Evolutionary conservation across 257 asterid species (phyloP), one percentile per base, ranked within the genome.

Genomic region (Nicotiana otophora): DNA sequence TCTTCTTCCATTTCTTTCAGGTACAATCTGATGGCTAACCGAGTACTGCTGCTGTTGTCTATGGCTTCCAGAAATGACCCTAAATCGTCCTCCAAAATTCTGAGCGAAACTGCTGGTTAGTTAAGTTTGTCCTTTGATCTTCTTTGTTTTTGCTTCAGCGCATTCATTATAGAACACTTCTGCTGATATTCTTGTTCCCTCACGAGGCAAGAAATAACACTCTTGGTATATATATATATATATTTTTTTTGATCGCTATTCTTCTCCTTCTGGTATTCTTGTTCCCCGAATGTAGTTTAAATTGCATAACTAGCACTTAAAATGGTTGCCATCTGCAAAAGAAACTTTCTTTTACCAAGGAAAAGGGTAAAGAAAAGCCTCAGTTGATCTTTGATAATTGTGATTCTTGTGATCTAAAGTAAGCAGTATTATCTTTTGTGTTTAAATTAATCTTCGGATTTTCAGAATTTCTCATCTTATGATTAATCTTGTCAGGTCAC

Each of bases 21-120:
- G 98, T 96, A 96, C 83, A 94, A 96, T 88, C 87, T 96, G 87
- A 96, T 96, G 99, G 97, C 99, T 88, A 96, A 96, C 74, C 92
- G 99, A 85, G 95, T 95, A 86, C 92, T 96, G 80, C 92, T 96
- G 74, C 89, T 96, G 90, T 90, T 96, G 91, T 97, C 99, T 80
- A 91, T 92, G 96, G 90, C 98, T 78, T 93, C 98, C 78, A 89
- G 93, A 86, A 90, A 86, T 85, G 92, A 92, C 67, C 95, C 97
- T 70, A 88, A 88, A 87, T 89, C 90, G 82, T 90, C 97, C 68
- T 66, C 89, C 54, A 83, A 93, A 82, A 91, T 93, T 90, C 87
- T 90, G 81, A 90, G 91, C 84, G 93, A 94, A 88, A 91, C 95
- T 77, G 91, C 98, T 81, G 98, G 98, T 96, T 74, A 76, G 97